These are phyloP conservation scores for Alisma plantagoaquatica DNA, from an alignment of 106 monocot genomes.

Conservation along the genomic window DNA sequence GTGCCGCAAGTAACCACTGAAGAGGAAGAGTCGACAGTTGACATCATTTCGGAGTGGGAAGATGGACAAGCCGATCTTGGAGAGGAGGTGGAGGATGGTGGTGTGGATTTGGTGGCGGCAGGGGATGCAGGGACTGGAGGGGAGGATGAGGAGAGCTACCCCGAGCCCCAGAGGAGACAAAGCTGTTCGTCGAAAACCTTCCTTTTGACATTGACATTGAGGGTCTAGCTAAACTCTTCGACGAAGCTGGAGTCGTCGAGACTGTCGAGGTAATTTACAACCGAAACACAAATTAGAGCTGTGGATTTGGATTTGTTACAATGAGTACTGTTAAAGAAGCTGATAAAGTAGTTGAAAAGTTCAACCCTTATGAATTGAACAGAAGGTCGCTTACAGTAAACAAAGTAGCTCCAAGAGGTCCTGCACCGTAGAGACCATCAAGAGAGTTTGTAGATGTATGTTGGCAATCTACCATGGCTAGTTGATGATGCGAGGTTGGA, in stretches of 20 bases:
- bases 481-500: too few species aligned
- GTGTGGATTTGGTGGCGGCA: neutral
- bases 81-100: slow-evolving; percentile 8
- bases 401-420: too few species aligned
- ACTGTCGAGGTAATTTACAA: slow-evolving; percentile 76
- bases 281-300: slow-evolving; percentile 45
- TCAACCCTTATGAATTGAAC: slow-evolving; percentile 35
- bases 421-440: too few species aligned
- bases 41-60: slow-evolving; percentile 7
- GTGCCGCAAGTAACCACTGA: slow-evolving; percentile 9
- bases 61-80: too few species aligned
- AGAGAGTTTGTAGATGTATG: too few species aligned
- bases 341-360: slow-evolving; percentile 44
- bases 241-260: slow-evolving; percentile 66
- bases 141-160: slow-evolving; percentile 14
- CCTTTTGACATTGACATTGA: slow-evolving; percentile 73
- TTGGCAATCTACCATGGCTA: too few species aligned
- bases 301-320: slow-evolving; percentile 61
- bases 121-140: neutral
- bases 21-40: slow-evolving; percentile 5
- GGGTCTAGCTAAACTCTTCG: slow-evolving; percentile 56
- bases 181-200: slow-evolving; percentile 75
- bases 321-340: slow-evolving; percentile 68
- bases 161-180: slow-evolving; percentile 67
- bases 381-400: too few species aligned